These are phyloP conservation scores for Tolypocladium sp. DNA, from an alignment of 2,329 filamentous ascomycete genomes.

Conservation along the genomic window DNA sequence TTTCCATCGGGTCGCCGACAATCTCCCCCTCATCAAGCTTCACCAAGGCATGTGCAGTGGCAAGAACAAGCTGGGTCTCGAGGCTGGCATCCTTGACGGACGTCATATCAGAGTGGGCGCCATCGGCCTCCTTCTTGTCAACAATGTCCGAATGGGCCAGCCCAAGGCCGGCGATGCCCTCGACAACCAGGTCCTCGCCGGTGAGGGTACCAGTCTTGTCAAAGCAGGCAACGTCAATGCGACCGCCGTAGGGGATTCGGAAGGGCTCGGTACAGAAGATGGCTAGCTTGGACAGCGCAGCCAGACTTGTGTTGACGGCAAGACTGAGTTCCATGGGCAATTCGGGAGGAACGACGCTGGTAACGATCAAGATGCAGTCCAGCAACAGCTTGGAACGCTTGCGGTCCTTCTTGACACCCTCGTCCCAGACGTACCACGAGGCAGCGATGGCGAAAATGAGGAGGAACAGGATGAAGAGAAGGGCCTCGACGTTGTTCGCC, in stretches of 20 bases:
- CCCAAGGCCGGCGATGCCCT: conserved; percentile 85
- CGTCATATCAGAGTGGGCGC: conserved; percentile 72
- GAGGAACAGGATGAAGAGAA: conserved; percentile 97
- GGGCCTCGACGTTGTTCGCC: conserved; percentile 92
- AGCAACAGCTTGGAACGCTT: conserved; percentile 96
- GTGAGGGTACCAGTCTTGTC: conserved; percentile 98
- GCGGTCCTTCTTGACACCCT: conserved; percentile 87
- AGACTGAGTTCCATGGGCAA: conserved; percentile 96
- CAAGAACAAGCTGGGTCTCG: conserved; percentile 85
- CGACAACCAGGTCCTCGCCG: conserved; percentile 91
- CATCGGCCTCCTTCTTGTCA: conserved; percentile 61
- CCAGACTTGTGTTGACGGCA: conserved; percentile 94
- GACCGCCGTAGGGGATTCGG: conserved; percentile 91
- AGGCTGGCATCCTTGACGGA: conserved; percentile 61
- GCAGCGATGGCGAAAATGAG: conserved; percentile 93
- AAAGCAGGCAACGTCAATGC: conserved; percentile 94
- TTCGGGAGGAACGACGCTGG: conserved; percentile 96
- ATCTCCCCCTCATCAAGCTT: conserved; percentile 95
- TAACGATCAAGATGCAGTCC: conserved; percentile 95
- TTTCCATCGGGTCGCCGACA: conserved; percentile 98
- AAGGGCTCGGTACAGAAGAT: conserved; percentile 99
- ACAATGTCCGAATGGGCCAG: conserved; percentile 59
- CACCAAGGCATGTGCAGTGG: conserved; percentile 89
- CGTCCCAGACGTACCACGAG: conserved; percentile 98
- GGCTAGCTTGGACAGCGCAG: conserved; percentile 85